Conservation (phyloP, 75 land plant genomes). For the Isoetes taiwanensis region DNA sequence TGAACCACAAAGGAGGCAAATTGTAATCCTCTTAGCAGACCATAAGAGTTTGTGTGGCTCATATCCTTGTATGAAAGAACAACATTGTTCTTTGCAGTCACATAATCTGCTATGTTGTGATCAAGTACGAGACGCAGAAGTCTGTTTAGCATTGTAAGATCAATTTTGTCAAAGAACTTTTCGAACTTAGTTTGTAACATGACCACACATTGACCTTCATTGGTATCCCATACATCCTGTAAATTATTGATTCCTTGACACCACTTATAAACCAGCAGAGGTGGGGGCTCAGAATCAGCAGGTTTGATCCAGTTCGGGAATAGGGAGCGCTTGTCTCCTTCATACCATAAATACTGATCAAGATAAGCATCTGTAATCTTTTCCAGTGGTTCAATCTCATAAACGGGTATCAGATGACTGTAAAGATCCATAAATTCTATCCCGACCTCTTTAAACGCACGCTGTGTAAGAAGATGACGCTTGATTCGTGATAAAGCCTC, state of each 20-base stretch:
- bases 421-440: slow-evolving; percentile 99
- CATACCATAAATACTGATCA: slow-evolving; percentile 98
- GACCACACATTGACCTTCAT: slow-evolving; percentile 97
- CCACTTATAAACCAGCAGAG: slow-evolving; percentile 93
- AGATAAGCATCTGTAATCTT: slow-evolving; percentile 99
- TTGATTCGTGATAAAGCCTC: slow-evolving; percentile 94
- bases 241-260: slow-evolving; percentile 97
- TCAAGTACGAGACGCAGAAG: slow-evolving; percentile 90
- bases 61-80: slow-evolving; percentile 95
- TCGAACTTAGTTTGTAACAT: slow-evolving; percentile 99
- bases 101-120: slow-evolving; percentile 99
- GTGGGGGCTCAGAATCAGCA: slow-evolving; percentile 98
- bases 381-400: slow-evolving; percentile 99
- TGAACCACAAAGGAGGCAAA: slow-evolving; percentile 99
- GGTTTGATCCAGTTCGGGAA: slow-evolving; percentile 99
- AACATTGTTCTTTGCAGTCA: slow-evolving; percentile 96
- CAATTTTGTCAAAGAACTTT: slow-evolving; percentile 97
- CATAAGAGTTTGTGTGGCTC: slow-evolving; percentile 99
- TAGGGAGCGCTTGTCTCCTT: slow-evolving; percentile 92
- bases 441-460: slow-evolving; percentile 97
- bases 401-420: slow-evolving; percentile 94
- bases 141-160: slow-evolving; percentile 95
- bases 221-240: slow-evolving; percentile 93
- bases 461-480: slow-evolving; percentile 93
- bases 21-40: slow-evolving; percentile 91